Evolutionary conservation across 768 basidiomycete genomes (phyloP).

Genomic region (Boletus fagicola): DNA sequence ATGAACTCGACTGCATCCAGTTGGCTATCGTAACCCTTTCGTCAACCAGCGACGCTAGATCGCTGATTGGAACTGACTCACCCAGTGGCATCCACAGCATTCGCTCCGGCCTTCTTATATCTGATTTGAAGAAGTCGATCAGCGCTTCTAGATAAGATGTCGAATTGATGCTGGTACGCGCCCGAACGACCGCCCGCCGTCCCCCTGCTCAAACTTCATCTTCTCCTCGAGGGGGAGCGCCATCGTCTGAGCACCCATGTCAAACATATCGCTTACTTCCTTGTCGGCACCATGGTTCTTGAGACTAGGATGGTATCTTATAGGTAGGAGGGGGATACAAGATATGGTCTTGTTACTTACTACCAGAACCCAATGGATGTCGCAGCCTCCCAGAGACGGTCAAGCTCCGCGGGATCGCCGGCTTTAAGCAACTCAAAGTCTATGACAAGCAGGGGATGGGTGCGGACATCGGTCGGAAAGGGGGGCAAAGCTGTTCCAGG

Average conservation of each 20-base stretch:
- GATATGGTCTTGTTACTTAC: constrained; percentile 32
- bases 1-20: constrained; percentile 61
- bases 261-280: constrained; percentile 40
- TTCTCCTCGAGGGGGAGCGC: constrained; percentile 42
- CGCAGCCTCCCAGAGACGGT: constrained; percentile 46
- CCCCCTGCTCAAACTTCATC: constrained; percentile 43
- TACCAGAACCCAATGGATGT: constrained; percentile 55
- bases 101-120: constrained; percentile 64
- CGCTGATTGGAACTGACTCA: constrained; percentile 8
- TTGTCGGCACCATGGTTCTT: constrained; percentile 43
- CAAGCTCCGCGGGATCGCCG: constrained; percentile 38
- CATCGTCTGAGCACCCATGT: constrained; percentile 42
- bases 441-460: constrained; percentile 46
- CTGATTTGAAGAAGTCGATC: constrained; percentile 20
- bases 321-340: not conserved
- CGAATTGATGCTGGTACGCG: not conserved
- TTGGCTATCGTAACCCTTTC: not conserved
- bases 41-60: not conserved
- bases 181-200: constrained; percentile 42
- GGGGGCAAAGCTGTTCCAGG: constrained; percentile 35
- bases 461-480: constrained; percentile 44
- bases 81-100: constrained; percentile 60
- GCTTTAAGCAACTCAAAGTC: constrained; percentile 41
- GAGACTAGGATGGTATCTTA: constrained; percentile 28
- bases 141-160: not conserved